Evolutionary conservation across 2,329 filamentous ascomycete species (phyloP), one percentile per base, ranked within the genome.

Genomic region (Claviceps capensis): DNA sequence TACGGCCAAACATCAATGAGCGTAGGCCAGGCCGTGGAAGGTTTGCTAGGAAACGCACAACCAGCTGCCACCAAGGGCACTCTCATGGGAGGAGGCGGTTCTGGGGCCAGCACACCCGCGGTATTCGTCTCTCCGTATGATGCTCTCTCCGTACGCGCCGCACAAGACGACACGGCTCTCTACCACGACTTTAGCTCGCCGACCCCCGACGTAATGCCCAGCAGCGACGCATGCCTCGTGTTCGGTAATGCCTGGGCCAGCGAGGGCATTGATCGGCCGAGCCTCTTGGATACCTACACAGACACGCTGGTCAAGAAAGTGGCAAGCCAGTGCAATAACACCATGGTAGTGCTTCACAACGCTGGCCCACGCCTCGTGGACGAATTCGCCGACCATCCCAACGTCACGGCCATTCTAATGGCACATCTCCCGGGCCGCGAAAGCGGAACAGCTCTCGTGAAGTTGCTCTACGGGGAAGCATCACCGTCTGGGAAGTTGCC

Each of bases 171-270:
- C 46, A 82, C 79, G 0, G 71, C 72, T 0, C 60, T 85, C 1
- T 77, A 76, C 61, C 82, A 76, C 72, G 82, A 86, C 60, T 77
- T 82, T 55, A 62, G 63, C 16, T 72, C 66, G 1, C 60, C 62
- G 1, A 63, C 70, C 1, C 79, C 81, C 0, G 58, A 65, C 5
- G 74, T 83, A 7, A 68, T 75, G 48, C 62, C 69, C 2, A 65
- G 56, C 4, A 72, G 75, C 1, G 76, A 89, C 59, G 73, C 87
- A 6, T 93, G 88, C 56, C 65, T 85, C 2, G 78, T 84, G 0
- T 78, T 85, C 57, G 76, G 79, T 57, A 85, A 85, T 60, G 77
- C 74, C 7, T 86, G 84, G 65, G 79, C 84, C 1, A 81, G 84
- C 1, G 88, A 95, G 66, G 85, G 83, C 1, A 84, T 76, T 56